Evolutionary conservation across 441 rosid genomes (phyloP).

Genomic region (Populus hybrid): DNA sequence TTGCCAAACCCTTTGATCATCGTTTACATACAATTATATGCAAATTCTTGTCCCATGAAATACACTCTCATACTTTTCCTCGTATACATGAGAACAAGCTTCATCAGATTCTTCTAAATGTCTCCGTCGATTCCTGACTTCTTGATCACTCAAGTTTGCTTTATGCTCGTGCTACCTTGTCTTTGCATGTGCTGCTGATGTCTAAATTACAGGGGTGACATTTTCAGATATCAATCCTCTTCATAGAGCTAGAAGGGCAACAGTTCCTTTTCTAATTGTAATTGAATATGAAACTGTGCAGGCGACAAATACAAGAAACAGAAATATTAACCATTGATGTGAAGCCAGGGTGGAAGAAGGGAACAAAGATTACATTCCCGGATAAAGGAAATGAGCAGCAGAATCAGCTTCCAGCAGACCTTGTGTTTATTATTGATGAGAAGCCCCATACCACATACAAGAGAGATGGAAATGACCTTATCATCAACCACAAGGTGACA

Average conservation of each 20-base stretch:
- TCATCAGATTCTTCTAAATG: background rate
- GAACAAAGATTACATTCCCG: constrained; percentile 85
- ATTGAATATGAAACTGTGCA: constrained; percentile 16
- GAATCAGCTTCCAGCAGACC: constrained; percentile 88
- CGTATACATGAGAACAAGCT: background rate
- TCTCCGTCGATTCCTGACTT: background rate
- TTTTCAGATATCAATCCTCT: background rate
- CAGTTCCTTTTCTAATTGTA: background rate
- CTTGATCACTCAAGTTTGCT: background rate
- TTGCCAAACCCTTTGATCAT: background rate
- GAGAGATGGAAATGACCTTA: constrained; percentile 81
- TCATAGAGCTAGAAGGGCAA: background rate
- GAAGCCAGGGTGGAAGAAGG: constrained; percentile 97
- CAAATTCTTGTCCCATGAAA: background rate
- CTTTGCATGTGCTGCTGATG: background rate
- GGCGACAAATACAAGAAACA: constrained; percentile 64
- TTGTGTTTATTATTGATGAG: constrained; percentile 78
- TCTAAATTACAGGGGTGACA: too few species aligned
- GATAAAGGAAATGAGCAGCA: constrained; percentile 92
- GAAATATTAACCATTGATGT: constrained; percentile 80
- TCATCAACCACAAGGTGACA: constrained; percentile 48
- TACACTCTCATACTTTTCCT: background rate
- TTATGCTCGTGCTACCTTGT: background rate
- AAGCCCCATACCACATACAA: constrained; percentile 61
- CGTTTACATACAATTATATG: background rate